Base-by-base conservation (phyloP, 495 filamentous ascomycete species). In the Neurospora sp. region DNA sequence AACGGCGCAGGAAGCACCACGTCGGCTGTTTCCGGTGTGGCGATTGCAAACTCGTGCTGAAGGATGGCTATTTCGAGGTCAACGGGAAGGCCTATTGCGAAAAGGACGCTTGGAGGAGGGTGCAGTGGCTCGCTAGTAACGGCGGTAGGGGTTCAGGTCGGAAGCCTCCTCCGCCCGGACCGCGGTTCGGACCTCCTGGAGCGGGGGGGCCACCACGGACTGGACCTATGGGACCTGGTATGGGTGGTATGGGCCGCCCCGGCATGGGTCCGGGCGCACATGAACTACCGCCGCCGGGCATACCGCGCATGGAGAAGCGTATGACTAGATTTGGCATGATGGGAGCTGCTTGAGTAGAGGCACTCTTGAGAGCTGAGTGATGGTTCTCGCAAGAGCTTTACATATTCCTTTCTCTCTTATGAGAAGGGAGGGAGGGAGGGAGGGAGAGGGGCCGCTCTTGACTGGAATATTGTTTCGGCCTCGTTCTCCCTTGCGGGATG, bases 271-370 rank as follows among this genome's bases (percentile, higher is more conserved):
- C 76, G 14, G 76, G 76, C 20, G 76, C 76, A 17, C 48, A 44
- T 9, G 74, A 75, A 1, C 74, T 74, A 20, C 53, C 53, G 53
- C 53, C 53, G 53, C 53, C 53, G 27, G 27, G 53, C 14, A 70
- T 71, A 40, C 84, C 81, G n/a, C 80, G 79, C 77, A 83, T 86
- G 78, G 92, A 96, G 84, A 90, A 94, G 79, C 84, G 94, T 73
- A 95, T 90, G 78, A 97, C 94, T 72, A 87, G 88, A 82, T 80
- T 97, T 76, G 95, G 95, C 86, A 96, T 96, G 91, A 92, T 94
- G 89, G 92, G 75, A 80, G 73, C 22, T 48, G 12, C n/a, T 42
- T n/a, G 5, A 17, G 53, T 27, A 27, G 20, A 12, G 22, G 53
- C 27, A 37, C 14, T 65, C 6, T 35, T 37, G 27, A 65, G 27